A percentile compares a stretch with the other conserved stretches of the same genome.
Evolutionary conservation across 2,329 filamentous ascomycete genomes (phyloP).

Genomic region (Diaporthe destruens): DNA sequence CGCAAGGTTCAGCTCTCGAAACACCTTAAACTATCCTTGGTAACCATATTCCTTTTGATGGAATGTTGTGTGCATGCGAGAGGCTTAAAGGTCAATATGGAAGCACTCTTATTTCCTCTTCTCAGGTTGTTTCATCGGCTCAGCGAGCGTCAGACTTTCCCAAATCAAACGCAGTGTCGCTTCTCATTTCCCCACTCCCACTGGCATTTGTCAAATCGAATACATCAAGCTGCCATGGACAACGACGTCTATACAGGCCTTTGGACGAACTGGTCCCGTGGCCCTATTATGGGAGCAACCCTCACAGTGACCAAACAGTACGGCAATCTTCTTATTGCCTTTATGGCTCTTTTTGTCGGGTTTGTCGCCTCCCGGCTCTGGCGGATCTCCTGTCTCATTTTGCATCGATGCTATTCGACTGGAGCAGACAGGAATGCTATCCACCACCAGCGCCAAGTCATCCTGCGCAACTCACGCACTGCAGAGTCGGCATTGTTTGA

Average conservation of each 20-base stretch:
- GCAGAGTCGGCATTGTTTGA: background rate
- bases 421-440: constrained; percentile 43
- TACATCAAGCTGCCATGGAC: background rate
- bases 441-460: constrained; percentile 47
- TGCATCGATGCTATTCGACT: constrained; percentile 44
- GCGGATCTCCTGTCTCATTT: constrained; percentile 43
- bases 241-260: background rate
- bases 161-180: no score
- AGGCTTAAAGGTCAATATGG: background rate
- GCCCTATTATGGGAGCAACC: constrained; percentile 49
- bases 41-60: accelerated
- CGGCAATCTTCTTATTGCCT: constrained; percentile 51
- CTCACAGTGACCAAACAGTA: constrained; percentile 48
- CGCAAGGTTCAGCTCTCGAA: background rate
- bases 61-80: background rate
- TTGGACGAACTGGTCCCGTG: constrained; percentile 52
- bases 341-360: constrained; percentile 50
- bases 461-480: constrained; percentile 10
- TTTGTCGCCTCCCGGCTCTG: constrained; percentile 45
- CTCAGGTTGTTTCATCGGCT: background rate
- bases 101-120: no score
- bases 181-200: background rate
- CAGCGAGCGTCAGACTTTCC: background rate
- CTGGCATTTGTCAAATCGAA: accelerated
- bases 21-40: background rate